Evolutionary conservation across 805 yeast species (phyloP).

Genomic region (Saitoella complicata): DNA sequence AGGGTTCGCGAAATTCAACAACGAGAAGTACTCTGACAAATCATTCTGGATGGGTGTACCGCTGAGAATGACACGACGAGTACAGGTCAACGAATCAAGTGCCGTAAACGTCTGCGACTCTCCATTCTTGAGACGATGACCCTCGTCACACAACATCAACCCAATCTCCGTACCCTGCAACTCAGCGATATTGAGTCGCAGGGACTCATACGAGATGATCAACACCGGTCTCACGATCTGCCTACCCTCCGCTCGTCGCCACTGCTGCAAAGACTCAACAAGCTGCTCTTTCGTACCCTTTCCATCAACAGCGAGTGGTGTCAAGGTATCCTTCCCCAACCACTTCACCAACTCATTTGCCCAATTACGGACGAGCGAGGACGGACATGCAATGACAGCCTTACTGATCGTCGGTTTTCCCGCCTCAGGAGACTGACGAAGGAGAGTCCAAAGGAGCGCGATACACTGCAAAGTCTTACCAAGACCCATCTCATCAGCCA

Average conservation of each 20-base stretch:
- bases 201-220: slow-evolving; percentile 85
- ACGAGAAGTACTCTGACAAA: slow-evolving; percentile 79
- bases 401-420: slow-evolving; percentile 68
- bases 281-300: slow-evolving; percentile 43
- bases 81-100: slow-evolving; percentile 64
- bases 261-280: slow-evolving; percentile 47
- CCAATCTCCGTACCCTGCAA: slow-evolving; percentile 71
- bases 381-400: slow-evolving; percentile 87
- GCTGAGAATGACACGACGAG: slow-evolving; percentile 76
- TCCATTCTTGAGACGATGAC: slow-evolving; percentile 71
- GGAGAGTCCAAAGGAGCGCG: slow-evolving; percentile 78
- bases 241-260: slow-evolving; percentile 83
- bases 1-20: slow-evolving; percentile 85
- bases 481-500: slow-evolving; percentile 97
- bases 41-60: slow-evolving; percentile 96
- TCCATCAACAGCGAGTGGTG: slow-evolving; percentile 87
- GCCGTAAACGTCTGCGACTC: slow-evolving; percentile 86
- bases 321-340: slow-evolving; percentile 81
- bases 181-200: slow-evolving; percentile 67
- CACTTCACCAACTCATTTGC: slow-evolving; percentile 90
- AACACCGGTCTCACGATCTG: slow-evolving; percentile 83
- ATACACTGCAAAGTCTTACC: slow-evolving; percentile 86
- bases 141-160: slow-evolving; percentile 70
- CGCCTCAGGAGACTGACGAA: slow-evolving; percentile 77
- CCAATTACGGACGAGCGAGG: slow-evolving; percentile 88